Evolutionary conservation across 148 eudicot species (phyloP).

Genomic region (Rhododendron williamsianum): DNA sequence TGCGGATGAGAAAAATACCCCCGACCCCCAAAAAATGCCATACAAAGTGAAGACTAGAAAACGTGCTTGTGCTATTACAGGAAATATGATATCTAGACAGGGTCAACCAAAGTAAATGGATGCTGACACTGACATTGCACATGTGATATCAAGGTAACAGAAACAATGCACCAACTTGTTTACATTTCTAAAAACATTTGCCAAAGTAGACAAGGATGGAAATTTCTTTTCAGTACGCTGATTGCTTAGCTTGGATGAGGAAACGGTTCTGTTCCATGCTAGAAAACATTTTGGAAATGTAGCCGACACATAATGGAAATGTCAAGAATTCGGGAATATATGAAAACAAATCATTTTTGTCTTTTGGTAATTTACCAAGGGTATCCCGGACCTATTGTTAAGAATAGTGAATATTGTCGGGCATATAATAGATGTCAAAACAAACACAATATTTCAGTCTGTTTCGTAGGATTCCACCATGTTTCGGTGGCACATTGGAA

Average conservation of each 20-base stretch:
- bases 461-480: not conserved
- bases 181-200: not conserved
- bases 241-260: not conserved
- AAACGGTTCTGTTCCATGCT: not conserved
- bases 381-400: not conserved
- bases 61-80: not conserved
- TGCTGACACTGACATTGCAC: not conserved
- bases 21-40: not conserved
- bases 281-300: not conserved
- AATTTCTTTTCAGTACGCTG: not conserved
- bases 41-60: not conserved
- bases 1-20: not conserved
- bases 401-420: not conserved
- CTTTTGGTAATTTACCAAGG: not conserved
- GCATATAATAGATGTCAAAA: not conserved
- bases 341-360: not conserved
- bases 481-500: not conserved
- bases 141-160: slow-evolving; percentile 1
- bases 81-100: not conserved
- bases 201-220: not conserved
- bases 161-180: not conserved
- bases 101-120: not conserved
- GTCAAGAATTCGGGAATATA: not conserved
- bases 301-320: not conserved
- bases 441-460: not conserved